Conservation (phyloP, 164 flowering plant genomes). For the Berberis vulgaris region DNA sequence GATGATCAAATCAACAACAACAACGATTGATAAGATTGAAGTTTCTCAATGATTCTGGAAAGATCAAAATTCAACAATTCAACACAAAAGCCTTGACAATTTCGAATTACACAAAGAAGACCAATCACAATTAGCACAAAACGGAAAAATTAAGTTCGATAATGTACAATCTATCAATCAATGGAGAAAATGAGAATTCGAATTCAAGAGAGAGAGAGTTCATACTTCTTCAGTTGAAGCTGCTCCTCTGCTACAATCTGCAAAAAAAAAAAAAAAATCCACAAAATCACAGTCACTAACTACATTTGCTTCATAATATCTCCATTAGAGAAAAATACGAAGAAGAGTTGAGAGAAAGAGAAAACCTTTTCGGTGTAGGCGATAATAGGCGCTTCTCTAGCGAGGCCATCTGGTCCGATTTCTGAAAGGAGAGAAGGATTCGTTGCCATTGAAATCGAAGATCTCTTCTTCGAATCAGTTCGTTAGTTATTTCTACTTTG, state of each 20-base stretch:
- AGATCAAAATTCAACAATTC: no score
- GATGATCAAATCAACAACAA: no score
- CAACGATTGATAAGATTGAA: no score
- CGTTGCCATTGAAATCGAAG: slow-evolving; percentile 29
- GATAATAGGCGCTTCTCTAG: slow-evolving; percentile 76
- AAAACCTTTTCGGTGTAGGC: slow-evolving; percentile 88
- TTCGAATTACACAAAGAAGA: no score
- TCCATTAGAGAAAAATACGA: background rate
- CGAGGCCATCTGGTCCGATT: slow-evolving; percentile 94
- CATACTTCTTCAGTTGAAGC: slow-evolving; percentile 79
- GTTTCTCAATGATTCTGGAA: no score
- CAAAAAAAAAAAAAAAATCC: slow-evolving; percentile 1
- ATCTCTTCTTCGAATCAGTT: slow-evolving; percentile 3
- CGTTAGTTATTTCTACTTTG: background rate
- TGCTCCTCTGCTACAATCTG: slow-evolving; percentile 87
- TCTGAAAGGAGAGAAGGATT: slow-evolving; percentile 49
- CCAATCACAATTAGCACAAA: no score
- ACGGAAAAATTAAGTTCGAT: no score
- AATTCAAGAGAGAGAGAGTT: background rate
- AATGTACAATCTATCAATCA: no score
- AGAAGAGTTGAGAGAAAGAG: slow-evolving; percentile 4
- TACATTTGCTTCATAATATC: background rate
- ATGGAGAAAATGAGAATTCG: background rate
- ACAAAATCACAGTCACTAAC: background rate
- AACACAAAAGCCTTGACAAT: no score